phyloP scores from a whole-genome alignment of 192 early-diverging fungal species.

The Chytriomyces sp. region DNA sequence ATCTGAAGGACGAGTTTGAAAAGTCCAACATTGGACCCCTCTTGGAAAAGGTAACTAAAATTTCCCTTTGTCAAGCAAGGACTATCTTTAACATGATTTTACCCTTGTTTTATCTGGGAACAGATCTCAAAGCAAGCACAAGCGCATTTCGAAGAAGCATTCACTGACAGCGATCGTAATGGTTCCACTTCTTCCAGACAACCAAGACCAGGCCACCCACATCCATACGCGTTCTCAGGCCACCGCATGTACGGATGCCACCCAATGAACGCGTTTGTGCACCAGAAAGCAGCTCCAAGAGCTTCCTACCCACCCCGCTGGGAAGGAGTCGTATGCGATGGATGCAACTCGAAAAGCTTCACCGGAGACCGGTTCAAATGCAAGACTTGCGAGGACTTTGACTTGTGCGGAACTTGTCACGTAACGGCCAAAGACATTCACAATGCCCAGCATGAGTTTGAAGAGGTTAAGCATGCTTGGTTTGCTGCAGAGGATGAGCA shows the following conservation, averaged over 20 bases:
- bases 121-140: constrained; percentile 37
- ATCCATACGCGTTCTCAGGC: background rate
- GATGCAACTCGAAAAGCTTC: constrained; percentile 30
- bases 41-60: constrained; percentile 28
- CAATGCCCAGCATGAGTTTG: constrained; percentile 32
- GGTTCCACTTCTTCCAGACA: too few species aligned
- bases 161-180: background rate
- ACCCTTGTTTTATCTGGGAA: background rate
- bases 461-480: constrained; percentile 17
- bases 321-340: constrained; percentile 35
- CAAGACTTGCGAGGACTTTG: constrained; percentile 35
- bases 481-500: constrained; percentile 14
- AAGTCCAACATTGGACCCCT: constrained; percentile 38
- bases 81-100: background rate
- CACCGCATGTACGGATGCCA: background rate
- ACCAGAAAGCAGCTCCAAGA: background rate
- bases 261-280: background rate
- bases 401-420: constrained; percentile 33
- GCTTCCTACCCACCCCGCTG: constrained; percentile 24
- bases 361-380: constrained; percentile 34
- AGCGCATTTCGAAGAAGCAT: background rate
- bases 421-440: constrained; percentile 16
- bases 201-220: too few species aligned
- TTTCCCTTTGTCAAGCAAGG: background rate
- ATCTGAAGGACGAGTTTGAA: constrained; percentile 30